A percentile compares a stretch with the other conserved stretches of the same genome.
Conservation (phyloP, 306 rosid genomes). For the Senna tora region DNA sequence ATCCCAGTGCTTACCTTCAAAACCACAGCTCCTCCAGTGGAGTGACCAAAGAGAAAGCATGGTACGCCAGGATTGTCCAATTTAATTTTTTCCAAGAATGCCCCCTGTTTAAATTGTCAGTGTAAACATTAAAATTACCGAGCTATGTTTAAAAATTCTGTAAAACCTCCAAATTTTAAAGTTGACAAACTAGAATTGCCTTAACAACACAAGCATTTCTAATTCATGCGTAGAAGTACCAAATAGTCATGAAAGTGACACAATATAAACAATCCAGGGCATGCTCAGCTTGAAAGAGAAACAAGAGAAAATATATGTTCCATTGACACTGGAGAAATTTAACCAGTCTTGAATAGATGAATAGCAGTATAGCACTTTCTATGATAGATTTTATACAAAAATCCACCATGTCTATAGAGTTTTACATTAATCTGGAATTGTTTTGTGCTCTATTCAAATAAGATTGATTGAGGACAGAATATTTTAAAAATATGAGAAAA, state of each 20-base stretch:
- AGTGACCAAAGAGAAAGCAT: slow-evolving; percentile 97
- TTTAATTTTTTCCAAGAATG: slow-evolving; percentile 83
- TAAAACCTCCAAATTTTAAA: background rate
- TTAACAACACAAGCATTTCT: background rate
- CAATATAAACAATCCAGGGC: slow-evolving; percentile 15
- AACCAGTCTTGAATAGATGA: background rate
- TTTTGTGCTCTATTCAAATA: background rate
- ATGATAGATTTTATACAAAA: background rate
- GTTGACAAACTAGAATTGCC: slow-evolving; percentile 1
- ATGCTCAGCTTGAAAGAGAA: background rate
- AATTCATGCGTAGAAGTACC: background rate
- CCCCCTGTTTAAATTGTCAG: slow-evolving; percentile 56
- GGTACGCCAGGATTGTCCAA: slow-evolving; percentile 90
- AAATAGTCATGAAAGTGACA: slow-evolving; percentile 9
- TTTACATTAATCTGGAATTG: background rate
- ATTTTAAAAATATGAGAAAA: background rate
- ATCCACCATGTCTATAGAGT: background rate
- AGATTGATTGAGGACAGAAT: background rate
- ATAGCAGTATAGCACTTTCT: background rate
- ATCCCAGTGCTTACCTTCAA: slow-evolving; percentile 62
- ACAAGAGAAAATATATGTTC: background rate
- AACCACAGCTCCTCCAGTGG: slow-evolving; percentile 99
- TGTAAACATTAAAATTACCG: slow-evolving; percentile 26
- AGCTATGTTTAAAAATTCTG: slow-evolving; percentile 17
- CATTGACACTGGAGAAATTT: background rate